Evolutionary conservation across 306 rosid genomes (phyloP).

Genomic region (Neltuma alba): DNA sequence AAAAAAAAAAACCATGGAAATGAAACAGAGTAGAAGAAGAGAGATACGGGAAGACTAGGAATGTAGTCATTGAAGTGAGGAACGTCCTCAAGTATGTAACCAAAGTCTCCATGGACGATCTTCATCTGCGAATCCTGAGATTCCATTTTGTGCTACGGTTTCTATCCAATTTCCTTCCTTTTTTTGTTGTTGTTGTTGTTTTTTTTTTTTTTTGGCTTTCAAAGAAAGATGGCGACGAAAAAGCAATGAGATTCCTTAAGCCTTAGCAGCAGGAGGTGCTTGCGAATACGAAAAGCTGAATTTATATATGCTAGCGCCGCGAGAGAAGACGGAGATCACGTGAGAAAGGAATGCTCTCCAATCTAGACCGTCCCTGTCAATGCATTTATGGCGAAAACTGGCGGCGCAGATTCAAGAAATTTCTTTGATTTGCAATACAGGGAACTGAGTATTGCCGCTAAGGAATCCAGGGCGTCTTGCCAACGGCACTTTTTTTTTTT

Average conservation of each 20-base stretch:
- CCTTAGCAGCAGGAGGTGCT: not conserved
- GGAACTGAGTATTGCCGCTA: not conserved
- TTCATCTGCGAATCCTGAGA: slow-evolving; percentile 15
- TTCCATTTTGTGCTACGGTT: not conserved
- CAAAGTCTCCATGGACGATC: slow-evolving; percentile 30
- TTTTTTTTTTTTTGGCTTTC: not conserved
- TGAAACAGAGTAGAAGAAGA: not conserved
- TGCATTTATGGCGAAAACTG: not conserved
- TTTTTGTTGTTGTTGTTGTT: too few relatives aligned
- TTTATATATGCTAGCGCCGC: not conserved
- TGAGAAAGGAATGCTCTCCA: not conserved
- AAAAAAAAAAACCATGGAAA: not conserved
- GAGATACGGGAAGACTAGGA: slow-evolving; percentile 59
- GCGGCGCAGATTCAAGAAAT: not conserved
- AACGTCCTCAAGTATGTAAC: slow-evolving; percentile 72
- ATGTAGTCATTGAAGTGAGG: slow-evolving; percentile 78
- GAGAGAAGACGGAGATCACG: not conserved
- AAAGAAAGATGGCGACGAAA: not conserved
- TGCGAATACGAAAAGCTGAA: not conserved
- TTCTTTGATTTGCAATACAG: not conserved
- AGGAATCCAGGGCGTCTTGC: not conserved
- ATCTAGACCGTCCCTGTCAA: not conserved
- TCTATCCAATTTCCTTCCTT: not conserved
- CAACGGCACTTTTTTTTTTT: too few relatives aligned
- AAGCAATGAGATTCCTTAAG: not conserved